Conservation (phyloP, 169 alveolate species). For the Fabrea salina region DNA sequence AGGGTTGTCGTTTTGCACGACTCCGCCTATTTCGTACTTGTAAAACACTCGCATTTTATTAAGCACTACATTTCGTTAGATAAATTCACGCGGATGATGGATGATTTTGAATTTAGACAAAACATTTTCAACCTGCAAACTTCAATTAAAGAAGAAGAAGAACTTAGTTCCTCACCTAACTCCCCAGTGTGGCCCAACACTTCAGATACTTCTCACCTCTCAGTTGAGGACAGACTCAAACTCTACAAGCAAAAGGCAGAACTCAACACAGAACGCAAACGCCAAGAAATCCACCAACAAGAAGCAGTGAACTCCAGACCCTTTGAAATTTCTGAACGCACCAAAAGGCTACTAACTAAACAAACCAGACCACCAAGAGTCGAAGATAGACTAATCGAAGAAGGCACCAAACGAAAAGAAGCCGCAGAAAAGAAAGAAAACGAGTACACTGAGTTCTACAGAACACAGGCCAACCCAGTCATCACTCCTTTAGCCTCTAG, state of each 20-base stretch:
- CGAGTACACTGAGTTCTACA: neutral
- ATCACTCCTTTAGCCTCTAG: constrained; percentile 14
- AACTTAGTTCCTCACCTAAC: too few relatives aligned
- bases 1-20: neutral
- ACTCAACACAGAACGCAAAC: neutral
- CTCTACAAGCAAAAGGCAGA: neutral
- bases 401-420: neutral
- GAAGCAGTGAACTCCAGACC: neutral
- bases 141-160: too few relatives aligned
- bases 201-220: neutral
- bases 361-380: neutral
- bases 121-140: too few relatives aligned
- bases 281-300: neutral
- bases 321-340: neutral
- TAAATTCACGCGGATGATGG: too few relatives aligned
- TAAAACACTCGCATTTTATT: constrained; percentile 3
- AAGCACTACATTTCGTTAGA: neutral
- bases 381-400: constrained; percentile 23
- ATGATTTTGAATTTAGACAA: too few relatives aligned
- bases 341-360: neutral
- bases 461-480: neutral
- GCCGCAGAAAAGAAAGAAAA: neutral
- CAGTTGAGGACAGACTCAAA: neutral
- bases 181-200: neutral
- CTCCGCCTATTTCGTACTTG: constrained; percentile 22